phyloP scores from a whole-genome alignment of 106 monocot species.

The Dendrobium huoshanense region DNA sequence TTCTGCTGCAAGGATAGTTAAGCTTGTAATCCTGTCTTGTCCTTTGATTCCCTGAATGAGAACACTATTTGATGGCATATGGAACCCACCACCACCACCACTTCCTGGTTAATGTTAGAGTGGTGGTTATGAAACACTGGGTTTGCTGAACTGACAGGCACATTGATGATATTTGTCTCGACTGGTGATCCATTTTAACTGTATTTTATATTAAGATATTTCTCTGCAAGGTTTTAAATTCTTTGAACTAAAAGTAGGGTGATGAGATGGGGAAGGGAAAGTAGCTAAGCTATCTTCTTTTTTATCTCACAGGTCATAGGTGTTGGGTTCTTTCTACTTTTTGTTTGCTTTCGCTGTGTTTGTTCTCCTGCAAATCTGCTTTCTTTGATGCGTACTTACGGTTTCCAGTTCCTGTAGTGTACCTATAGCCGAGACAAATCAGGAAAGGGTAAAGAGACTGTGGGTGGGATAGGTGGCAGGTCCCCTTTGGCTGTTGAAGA shows the following conservation, averaged over 20 bases:
- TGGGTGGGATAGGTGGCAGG: not conserved
- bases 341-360: not conserved
- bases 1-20: no score
- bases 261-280: not conserved
- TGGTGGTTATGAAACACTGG: not conserved
- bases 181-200: no score
- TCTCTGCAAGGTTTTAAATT: not conserved
- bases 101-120: not conserved
- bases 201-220: not conserved
- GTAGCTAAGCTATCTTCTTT: not conserved
- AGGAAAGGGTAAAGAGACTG: not conserved
- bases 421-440: not conserved
- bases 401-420: not conserved
- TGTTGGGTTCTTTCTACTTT: not conserved
- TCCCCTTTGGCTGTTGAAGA: not conserved
- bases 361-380: not conserved
- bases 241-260: not conserved
- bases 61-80: not conserved
- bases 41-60: not conserved
- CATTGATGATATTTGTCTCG: no score
- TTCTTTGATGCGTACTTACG: not conserved
- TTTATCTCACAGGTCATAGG: not conserved
- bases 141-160: not conserved
- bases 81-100: not conserved
- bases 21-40: not conserved